These are phyloP conservation scores for Pythium oligandrum DNA, from an alignment of 352 stramenopile species.

Conservation along the genomic window DNA sequence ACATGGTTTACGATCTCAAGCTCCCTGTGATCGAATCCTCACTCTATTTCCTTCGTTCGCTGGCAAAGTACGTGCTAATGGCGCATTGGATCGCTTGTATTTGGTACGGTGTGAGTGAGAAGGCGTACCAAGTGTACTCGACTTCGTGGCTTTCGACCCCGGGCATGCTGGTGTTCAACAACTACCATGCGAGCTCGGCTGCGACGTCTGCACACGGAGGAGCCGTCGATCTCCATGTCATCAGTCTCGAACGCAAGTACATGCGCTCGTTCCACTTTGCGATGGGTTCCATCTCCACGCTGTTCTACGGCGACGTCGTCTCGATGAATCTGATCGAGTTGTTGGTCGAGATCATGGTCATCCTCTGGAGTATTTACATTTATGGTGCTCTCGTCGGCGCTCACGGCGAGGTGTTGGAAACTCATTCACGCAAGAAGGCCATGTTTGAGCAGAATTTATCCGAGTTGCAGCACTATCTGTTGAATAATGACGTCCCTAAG, in stretches of 20 bases:
- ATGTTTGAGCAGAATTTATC: slow-evolving; percentile 60
- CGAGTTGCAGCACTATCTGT: slow-evolving; percentile 65
- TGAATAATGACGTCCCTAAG: slow-evolving; percentile 66
- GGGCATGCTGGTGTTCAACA: slow-evolving; percentile 39
- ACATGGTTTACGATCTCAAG: slow-evolving; percentile 51
- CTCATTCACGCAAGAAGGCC: slow-evolving; percentile 37
- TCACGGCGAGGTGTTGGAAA: slow-evolving; percentile 46
- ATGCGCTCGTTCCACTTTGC: slow-evolving; percentile 58
- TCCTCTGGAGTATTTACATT: slow-evolving; percentile 66
- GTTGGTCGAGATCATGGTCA: slow-evolving; percentile 49
- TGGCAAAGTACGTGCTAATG: slow-evolving; percentile 50
- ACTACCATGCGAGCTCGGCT: slow-evolving; percentile 10
- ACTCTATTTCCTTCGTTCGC: slow-evolving; percentile 41
- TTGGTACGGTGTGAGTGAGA: slow-evolving; percentile 48
- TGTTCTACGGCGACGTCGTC: slow-evolving; percentile 67
- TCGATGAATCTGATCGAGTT: slow-evolving; percentile 65
- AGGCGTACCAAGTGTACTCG: slow-evolving; percentile 26
- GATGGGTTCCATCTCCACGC: slow-evolving; percentile 57
- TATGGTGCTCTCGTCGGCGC: slow-evolving; percentile 60
- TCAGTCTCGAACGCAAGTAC: slow-evolving; percentile 55
- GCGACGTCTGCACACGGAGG: slow-evolving; percentile 1
- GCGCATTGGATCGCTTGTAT: slow-evolving; percentile 58
- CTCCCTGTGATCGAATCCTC: slow-evolving; percentile 30
- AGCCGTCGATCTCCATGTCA: slow-evolving; percentile 15
- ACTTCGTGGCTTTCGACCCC: slow-evolving; percentile 55